A percentile compares a stretch with the other conserved stretches of the same genome.
Evolutionary conservation across 2,329 filamentous ascomycete genomes (phyloP).

Genomic region (Neonectria hederae): DNA sequence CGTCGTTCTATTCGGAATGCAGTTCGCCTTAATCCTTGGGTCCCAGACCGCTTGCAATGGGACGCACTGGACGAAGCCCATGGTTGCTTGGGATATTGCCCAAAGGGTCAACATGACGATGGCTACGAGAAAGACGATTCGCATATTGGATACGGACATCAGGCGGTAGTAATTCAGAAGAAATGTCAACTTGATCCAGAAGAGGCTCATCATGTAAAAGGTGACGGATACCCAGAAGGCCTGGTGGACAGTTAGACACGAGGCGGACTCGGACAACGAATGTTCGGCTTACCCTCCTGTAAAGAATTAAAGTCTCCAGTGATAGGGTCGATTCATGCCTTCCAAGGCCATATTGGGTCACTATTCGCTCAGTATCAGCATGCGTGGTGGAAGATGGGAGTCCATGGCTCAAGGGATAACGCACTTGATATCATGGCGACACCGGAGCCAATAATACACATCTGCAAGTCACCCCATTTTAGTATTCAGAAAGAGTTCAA

Average conservation of each 20-base stretch:
- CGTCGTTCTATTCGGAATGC: not conserved
- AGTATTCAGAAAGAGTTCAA: not conserved
- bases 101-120: constrained; percentile 21
- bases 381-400: fast-evolving
- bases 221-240: constrained; percentile 23
- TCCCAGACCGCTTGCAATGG: constrained; percentile 26
- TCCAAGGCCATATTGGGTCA: constrained; percentile 30
- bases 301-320: not conserved
- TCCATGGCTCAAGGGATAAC: not conserved
- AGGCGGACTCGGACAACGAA: fast-evolving
- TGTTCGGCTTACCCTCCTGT: constrained; percentile 13
- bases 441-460: constrained; percentile 21
- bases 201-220: constrained; percentile 18
- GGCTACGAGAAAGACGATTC: not conserved
- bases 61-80: constrained; percentile 21
- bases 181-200: constrained; percentile 28
- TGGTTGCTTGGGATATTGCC: constrained; percentile 5
- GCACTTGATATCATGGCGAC: constrained; percentile 19
- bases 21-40: not conserved
- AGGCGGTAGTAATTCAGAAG: constrained; percentile 32
- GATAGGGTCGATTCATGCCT: constrained; percentile 16
- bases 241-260: not conserved
- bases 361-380: constrained; percentile 21
- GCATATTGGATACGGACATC: constrained; percentile 20
- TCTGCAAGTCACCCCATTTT: constrained; percentile 3